phyloP scores from a whole-genome alignment of 106 monocot genomes.

The Dendrobium chrysotoxum region DNA sequence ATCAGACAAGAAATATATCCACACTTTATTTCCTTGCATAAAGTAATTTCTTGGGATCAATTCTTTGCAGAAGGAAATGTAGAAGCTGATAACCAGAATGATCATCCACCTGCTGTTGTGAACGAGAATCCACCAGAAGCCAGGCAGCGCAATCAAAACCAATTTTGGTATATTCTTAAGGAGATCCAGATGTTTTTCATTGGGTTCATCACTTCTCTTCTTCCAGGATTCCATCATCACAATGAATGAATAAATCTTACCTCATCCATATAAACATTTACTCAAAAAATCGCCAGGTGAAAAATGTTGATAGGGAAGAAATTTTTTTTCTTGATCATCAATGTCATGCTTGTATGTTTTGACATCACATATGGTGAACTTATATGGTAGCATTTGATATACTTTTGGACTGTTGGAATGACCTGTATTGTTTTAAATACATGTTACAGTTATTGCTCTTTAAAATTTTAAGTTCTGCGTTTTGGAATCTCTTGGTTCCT shows the following conservation, averaged over 20 bases:
- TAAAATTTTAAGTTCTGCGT: too few species aligned
- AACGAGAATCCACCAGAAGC: conserved; percentile 26
- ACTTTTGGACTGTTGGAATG: too few species aligned
- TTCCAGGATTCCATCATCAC: conserved; percentile 62
- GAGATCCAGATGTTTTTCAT: conserved; percentile 60
- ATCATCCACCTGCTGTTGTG: conserved; percentile 10
- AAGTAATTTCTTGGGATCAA: neutral
- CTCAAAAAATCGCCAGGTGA: too few species aligned
- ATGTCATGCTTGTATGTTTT: too few species aligned
- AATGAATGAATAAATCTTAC: conserved; percentile 40
- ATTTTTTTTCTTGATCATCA: neutral
- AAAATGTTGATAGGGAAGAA: too few species aligned
- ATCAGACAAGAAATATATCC: too few species aligned
- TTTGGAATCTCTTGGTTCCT: too few species aligned
- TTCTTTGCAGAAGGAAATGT: conserved; percentile 39
- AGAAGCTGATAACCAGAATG: conserved; percentile 26
- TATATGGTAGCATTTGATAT: neutral
- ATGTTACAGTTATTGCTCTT: too few species aligned
- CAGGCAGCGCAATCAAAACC: conserved; percentile 22
- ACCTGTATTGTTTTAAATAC: too few species aligned
- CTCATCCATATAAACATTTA: too few species aligned
- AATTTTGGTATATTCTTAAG: conserved; percentile 42
- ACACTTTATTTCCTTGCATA: too few species aligned
- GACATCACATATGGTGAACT: neutral
- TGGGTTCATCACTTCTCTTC: conserved; percentile 66